Conservation (phyloP, 2,329 filamentous ascomycete species). For the Fusarium chuoi region DNA sequence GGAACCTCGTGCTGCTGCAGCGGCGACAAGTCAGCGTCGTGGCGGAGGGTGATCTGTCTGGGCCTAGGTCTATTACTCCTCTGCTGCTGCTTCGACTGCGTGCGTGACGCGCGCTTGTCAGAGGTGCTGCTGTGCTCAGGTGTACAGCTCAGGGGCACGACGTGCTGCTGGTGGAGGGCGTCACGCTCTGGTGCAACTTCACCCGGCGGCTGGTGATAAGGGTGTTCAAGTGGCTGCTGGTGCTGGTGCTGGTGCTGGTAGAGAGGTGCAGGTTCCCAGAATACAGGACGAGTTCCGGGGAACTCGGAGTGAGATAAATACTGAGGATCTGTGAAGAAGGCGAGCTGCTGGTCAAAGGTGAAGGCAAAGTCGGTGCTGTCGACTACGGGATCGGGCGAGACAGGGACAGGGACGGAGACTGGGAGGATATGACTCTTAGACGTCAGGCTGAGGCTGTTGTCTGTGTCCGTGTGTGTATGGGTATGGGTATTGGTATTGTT, state of each 20-base stretch:
- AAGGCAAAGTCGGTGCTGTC: conserved; percentile 51
- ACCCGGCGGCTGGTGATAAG: conserved; percentile 15
- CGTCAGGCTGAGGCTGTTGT: conserved; percentile 23
- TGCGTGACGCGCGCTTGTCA: conserved; percentile 40
- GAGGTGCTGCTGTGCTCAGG: conserved; percentile 38
- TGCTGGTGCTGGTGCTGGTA: background rate
- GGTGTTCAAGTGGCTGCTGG: background rate
- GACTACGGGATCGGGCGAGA: conserved; percentile 46
- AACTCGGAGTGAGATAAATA: conserved; percentile 47
- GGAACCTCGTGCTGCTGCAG: conserved; percentile 37
- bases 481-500: conserved; percentile 4
- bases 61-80: conserved; percentile 37
- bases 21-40: conserved; percentile 33
- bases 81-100: conserved; percentile 37
- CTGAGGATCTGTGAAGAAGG: conserved; percentile 42
- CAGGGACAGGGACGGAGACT: conserved; percentile 38
- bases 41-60: conserved; percentile 48
- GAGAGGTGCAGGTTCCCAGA: conserved; percentile 38
- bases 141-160: conserved; percentile 37
- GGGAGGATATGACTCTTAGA: conserved; percentile 41
- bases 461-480: background rate
- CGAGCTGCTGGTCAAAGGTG: conserved; percentile 48
- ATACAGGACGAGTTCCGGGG: conserved; percentile 26
- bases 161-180: conserved; percentile 8
- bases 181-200: conserved; percentile 35